A percentile compares a stretch with the other conserved stretches of the same genome.
Conservation (phyloP, 2,329 filamentous ascomycete species). For the Colletotrichum sp. region DNA sequence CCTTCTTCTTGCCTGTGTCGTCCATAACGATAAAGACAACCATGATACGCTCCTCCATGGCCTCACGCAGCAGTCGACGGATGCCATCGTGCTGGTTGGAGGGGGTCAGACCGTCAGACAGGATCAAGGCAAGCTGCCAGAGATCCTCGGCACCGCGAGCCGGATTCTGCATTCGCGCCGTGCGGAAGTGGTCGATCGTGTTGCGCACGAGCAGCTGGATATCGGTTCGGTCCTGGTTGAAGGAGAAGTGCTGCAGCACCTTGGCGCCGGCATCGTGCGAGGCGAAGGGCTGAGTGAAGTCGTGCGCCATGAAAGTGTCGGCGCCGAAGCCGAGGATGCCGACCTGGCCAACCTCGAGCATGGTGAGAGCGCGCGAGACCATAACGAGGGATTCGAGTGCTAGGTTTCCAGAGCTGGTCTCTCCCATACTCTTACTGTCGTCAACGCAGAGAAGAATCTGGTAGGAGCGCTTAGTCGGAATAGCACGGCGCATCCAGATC, state of each 20-base stretch:
- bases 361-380: conserved; percentile 83
- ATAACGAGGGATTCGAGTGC: conserved; percentile 95
- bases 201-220: conserved; percentile 78
- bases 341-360: conserved; percentile 96
- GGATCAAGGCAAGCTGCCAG: conserved; percentile 93
- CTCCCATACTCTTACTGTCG: conserved; percentile 93
- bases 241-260: conserved; percentile 84
- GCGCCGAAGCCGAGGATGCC: conserved; percentile 89
- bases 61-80: conserved; percentile 80
- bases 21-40: conserved; percentile 98
- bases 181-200: conserved; percentile 82
- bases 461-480: conserved; percentile 92
- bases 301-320: conserved; percentile 83
- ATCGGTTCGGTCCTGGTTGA: conserved; percentile 85
- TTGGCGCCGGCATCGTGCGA: conserved; percentile 79
- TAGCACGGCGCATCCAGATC: conserved; percentile 96
- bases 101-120: conserved; percentile 93
- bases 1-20: conserved; percentile 50
- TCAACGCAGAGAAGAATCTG: conserved; percentile 98
- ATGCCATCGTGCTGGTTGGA: conserved; percentile 81
- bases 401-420: conserved; percentile 75
- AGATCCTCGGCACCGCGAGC: conserved; percentile 68
- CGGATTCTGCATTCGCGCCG: conserved; percentile 68
- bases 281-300: conserved; percentile 82
- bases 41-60: conserved; percentile 94